Evolutionary conservation across 2,329 filamentous ascomycete genomes (phyloP).

Genomic region (Diplodia seriata): DNA sequence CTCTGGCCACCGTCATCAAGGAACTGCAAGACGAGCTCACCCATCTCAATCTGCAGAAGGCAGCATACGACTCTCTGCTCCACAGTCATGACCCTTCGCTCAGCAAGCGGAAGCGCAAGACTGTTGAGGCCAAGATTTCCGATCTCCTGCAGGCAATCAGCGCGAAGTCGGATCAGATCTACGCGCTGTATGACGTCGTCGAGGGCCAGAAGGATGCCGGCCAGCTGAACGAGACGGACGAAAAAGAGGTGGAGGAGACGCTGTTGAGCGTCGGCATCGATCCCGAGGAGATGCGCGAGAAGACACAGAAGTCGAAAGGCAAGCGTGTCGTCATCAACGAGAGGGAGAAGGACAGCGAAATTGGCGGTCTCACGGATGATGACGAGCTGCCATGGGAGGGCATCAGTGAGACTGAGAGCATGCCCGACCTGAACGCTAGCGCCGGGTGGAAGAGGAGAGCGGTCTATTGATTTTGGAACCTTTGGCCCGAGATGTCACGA

Average conservation of each 20-base stretch:
- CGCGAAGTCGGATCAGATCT: slow-evolving; percentile 79
- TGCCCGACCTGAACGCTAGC: slow-evolving; percentile 22
- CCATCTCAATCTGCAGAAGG: slow-evolving; percentile 76
- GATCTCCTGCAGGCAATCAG: slow-evolving; percentile 69
- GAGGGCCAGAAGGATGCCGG: slow-evolving; percentile 76
- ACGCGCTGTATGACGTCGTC: slow-evolving; percentile 81
- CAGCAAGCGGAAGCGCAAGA: slow-evolving; percentile 68
- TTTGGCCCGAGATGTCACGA: neutral
- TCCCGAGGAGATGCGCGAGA: slow-evolving; percentile 43
- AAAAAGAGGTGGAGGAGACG: slow-evolving; percentile 52
- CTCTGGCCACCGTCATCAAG: slow-evolving; percentile 84
- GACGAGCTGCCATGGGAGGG: slow-evolving; percentile 51
- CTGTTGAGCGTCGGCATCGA: slow-evolving; percentile 52
- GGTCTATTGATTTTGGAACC: neutral
- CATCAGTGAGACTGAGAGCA: slow-evolving; percentile 42
- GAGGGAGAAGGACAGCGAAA: slow-evolving; percentile 41
- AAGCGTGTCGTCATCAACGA: slow-evolving; percentile 49
- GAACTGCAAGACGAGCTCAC: slow-evolving; percentile 78
- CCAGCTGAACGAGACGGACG: slow-evolving; percentile 67
- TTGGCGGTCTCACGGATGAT: slow-evolving; percentile 42
- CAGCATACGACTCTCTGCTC: slow-evolving; percentile 62
- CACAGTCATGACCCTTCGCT: slow-evolving; percentile 57
- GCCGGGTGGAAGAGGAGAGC: slow-evolving; percentile 15
- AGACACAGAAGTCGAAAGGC: slow-evolving; percentile 36
- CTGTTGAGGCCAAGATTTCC: slow-evolving; percentile 67